Conservation (phyloP, 2,329 filamentous ascomycete species). For the Alternaria hordeiaustralica region DNA sequence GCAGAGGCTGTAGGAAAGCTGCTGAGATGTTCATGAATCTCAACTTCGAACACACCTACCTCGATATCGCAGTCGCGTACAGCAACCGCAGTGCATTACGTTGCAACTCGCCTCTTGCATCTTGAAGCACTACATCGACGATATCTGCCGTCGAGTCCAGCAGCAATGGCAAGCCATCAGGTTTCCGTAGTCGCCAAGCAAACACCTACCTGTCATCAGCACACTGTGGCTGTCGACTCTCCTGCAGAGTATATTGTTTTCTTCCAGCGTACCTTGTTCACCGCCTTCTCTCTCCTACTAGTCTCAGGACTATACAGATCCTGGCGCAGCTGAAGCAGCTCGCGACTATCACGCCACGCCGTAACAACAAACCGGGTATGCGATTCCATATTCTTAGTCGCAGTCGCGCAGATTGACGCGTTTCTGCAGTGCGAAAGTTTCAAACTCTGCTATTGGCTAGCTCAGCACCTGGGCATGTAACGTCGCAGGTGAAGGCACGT, state of each 20-base stretch:
- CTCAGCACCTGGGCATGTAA: background rate
- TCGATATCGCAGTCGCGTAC: conserved; percentile 77
- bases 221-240: background rate
- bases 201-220: conserved; percentile 38
- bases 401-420: background rate
- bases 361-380: conserved; percentile 16
- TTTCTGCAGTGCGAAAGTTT: background rate
- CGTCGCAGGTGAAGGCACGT: conserved; percentile 12
- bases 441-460: conserved; percentile 17
- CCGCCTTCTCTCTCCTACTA: conserved; percentile 44
- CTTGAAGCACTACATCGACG: conserved; percentile 71
- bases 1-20: background rate
- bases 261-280: conserved; percentile 46
- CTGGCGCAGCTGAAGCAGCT: conserved; percentile 69
- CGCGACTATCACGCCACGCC: conserved; percentile 67
- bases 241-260: background rate
- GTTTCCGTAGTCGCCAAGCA: conserved; percentile 41
- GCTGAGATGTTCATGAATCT: background rate
- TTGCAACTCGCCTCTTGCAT: conserved; percentile 57
- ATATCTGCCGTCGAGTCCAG: conserved; percentile 80
- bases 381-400: conserved; percentile 18
- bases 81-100: conserved; percentile 70
- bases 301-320: conserved; percentile 64
- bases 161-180: conserved; percentile 68
- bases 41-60: conserved; percentile 53